Evolutionary conservation across 176 grass and related monocot genomes (phyloP).

Genomic region (Phyllostachys edulis): DNA sequence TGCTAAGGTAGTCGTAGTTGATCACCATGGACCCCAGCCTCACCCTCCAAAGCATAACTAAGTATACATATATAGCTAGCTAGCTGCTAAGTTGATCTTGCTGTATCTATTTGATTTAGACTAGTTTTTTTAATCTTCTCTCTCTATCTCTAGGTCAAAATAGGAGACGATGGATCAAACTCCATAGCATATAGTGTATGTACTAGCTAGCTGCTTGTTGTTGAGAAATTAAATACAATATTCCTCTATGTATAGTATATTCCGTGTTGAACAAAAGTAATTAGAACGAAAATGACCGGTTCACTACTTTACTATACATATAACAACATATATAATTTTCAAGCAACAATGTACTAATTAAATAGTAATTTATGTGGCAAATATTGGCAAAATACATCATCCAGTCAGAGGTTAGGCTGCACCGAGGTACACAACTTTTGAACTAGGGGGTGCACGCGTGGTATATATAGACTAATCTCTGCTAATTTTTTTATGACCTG

Average conservation of each 20-base stretch:
- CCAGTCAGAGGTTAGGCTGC: too few species aligned
- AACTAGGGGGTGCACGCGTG: too few species aligned
- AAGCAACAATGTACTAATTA: too few species aligned
- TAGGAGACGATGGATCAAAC: constrained; percentile 20
- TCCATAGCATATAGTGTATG: constrained; percentile 25
- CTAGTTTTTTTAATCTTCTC: constrained; percentile 21
- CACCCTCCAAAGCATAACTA: constrained; percentile 75
- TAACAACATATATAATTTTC: too few species aligned
- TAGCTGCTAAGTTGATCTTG: not conserved
- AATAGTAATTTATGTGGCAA: too few species aligned
- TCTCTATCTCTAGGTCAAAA: constrained; percentile 7
- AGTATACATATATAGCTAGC: not conserved
- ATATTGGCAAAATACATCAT: too few species aligned
- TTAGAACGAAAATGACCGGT: too few species aligned
- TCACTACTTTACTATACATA: too few species aligned
- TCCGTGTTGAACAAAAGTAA: constrained; percentile 2
- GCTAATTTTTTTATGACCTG: too few species aligned
- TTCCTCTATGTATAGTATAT: not conserved
- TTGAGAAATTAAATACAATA: not conserved
- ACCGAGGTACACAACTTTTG: too few species aligned
- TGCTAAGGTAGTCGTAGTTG: constrained; percentile 22
- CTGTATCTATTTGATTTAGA: constrained; percentile 39
- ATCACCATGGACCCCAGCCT: constrained; percentile 40
- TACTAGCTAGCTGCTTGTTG: not conserved
- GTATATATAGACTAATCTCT: too few species aligned